phyloP scores from a whole-genome alignment of 768 basidiomycete species.

The Pulveroboletus sp. region DNA sequence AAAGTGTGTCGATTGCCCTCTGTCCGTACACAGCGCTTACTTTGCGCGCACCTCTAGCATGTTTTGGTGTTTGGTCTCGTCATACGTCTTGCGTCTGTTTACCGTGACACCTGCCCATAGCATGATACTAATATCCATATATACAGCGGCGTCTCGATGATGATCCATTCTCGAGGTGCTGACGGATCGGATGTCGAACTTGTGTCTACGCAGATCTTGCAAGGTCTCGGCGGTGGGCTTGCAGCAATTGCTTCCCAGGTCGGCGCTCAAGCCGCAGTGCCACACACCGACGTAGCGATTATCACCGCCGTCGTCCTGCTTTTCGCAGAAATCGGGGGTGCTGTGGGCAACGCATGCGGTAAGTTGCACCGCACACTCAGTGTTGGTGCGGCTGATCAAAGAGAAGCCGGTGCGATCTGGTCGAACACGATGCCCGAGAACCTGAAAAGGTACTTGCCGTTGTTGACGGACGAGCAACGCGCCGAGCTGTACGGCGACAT shows the following conservation, averaged over 20 bases:
- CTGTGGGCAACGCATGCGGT: constrained; percentile 61
- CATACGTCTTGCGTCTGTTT: constrained; percentile 48
- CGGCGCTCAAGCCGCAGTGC: constrained; percentile 60
- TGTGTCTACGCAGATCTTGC: constrained; percentile 64
- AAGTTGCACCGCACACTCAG: constrained; percentile 6
- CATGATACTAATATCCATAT: neutral
- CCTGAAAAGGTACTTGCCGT: constrained; percentile 52
- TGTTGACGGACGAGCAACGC: constrained; percentile 39
- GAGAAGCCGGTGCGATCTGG: constrained; percentile 57
- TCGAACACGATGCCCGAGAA: constrained; percentile 60
- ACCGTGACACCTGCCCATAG: neutral
- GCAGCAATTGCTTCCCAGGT: constrained; percentile 55
- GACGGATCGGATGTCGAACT: constrained; percentile 50
- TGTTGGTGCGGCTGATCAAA: too few species aligned
- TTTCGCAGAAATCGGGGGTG: constrained; percentile 63
- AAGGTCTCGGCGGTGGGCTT: constrained; percentile 72
- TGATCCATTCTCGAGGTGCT: constrained; percentile 68
- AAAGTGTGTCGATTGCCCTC: constrained; percentile 36
- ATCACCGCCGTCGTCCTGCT: constrained; percentile 65
- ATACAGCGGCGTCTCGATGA: constrained; percentile 55
- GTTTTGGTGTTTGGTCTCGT: constrained; percentile 54
- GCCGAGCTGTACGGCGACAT: constrained; percentile 53
- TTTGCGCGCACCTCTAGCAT: constrained; percentile 20
- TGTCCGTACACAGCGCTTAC: neutral
- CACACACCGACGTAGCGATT: constrained; percentile 61